Evolutionary conservation across 1,284 basidiomycete genomes (phyloP), one percentile per base, ranked within the genome.

Genomic region (Spongiforma sp.): DNA sequence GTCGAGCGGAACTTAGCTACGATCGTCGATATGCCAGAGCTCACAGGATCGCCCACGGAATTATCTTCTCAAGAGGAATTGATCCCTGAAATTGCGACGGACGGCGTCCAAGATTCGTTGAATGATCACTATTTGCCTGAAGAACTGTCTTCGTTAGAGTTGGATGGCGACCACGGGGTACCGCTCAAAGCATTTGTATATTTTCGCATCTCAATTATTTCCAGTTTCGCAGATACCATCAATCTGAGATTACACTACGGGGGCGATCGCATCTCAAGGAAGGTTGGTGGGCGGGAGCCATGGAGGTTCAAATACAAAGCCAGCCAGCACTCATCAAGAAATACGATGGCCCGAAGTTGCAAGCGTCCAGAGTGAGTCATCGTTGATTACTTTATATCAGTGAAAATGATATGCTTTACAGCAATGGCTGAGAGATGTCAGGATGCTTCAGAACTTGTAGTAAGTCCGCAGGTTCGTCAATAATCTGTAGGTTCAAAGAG

Each of bases 341-440:
- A 53, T 86, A 86, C 33, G 80, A 84, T 10, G 79, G 75, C 11
- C 64, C 73, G 7, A 76, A 76, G 54, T 66, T 67, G 9, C 61
- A 69, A 28, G 78, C 80, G 32, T 64, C 69, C 32, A 80, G 76
- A 66, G 83, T 83, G 33, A 48, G 75, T 57, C 9, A 37, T 26
- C 5, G 2, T 33, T 57, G 8, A n/a, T 24, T 30, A 19, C 26
- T 48, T 58, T 26, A 37, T 32, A 2, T 5, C 1, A 12, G 34
- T 50, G n/a, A 24, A 52, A 19, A 12, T 50, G 9, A 50, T 30
- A 33, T 41, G 21, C 33, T 48, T 32, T 46, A 26, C 52, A 86
- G 84, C 73, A 76, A 70, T 86, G 85, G 84, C 63, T 84, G 17
- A 75, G 76, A 39, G 85, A 86, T 60, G 80, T 86, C 19, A 86